phyloP scores from a whole-genome alignment of 345 rosid species.

The Populus nigra region DNA sequence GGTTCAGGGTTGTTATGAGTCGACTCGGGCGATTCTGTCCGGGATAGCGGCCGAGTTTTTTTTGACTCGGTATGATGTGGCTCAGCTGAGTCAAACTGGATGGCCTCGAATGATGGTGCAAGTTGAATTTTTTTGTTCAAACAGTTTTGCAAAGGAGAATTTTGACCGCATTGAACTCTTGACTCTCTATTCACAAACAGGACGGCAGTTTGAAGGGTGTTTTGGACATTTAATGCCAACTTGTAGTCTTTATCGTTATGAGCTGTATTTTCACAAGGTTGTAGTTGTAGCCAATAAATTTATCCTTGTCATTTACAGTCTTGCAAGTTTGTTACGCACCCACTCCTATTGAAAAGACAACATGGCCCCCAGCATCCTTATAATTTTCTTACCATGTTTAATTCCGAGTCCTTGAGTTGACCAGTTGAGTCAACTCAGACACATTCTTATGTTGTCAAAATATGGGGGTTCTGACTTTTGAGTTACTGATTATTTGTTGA shows the following conservation, averaged over 20 bases:
- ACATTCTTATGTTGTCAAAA: too few species aligned
- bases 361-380: not conserved
- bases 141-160: conserved; percentile 21
- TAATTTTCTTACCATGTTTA: not conserved
- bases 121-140: not conserved
- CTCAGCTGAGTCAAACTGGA: conserved; percentile 34
- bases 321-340: not conserved
- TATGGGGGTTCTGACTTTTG: not conserved
- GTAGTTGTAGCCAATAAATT: conserved; percentile 37
- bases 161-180: conserved; percentile 24
- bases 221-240: conserved; percentile 10
- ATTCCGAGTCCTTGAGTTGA: conserved; percentile 6
- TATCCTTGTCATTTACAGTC: conserved; percentile 2
- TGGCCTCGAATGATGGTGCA: conserved; percentile 35
- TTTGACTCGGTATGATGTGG: conserved; percentile 13
- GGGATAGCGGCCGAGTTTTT: conserved; percentile 5
- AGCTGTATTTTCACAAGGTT: conserved; percentile 51
- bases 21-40: conserved; percentile 24
- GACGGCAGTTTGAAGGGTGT: conserved; percentile 25
- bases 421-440: conserved; percentile 18
- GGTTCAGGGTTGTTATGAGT: conserved; percentile 11
- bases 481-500: not conserved
- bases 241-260: conserved; percentile 34
- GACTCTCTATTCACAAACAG: not conserved
- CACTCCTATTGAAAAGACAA: conserved; percentile 8